Conservation (phyloP, 2,329 filamentous ascomycete genomes). For the Cordyceps javanica region DNA sequence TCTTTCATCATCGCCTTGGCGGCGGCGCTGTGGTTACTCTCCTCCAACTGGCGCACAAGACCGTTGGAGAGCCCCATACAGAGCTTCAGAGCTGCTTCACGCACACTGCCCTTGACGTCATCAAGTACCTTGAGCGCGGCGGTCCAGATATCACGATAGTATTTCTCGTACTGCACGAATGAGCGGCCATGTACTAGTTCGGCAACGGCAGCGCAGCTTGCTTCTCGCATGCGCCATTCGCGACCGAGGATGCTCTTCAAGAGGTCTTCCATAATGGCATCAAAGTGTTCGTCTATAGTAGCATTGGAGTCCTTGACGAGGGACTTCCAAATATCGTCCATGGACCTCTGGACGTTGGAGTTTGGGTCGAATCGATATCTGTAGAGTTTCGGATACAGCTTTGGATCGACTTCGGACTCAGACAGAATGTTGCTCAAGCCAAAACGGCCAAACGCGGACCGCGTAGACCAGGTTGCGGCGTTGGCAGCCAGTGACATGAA, state of each 20-base stretch:
- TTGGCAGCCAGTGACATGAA: slow-evolving; percentile 98
- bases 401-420: slow-evolving; percentile 81
- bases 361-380: slow-evolving; percentile 95
- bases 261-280: slow-evolving; percentile 82
- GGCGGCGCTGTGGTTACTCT: slow-evolving; percentile 63
- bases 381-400: slow-evolving; percentile 91
- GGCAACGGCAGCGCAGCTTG: slow-evolving; percentile 82
- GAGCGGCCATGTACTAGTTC: slow-evolving; percentile 80
- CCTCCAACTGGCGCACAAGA: slow-evolving; percentile 78
- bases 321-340: slow-evolving; percentile 97
- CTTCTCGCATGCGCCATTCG: slow-evolving; percentile 91
- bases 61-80: slow-evolving; percentile 81
- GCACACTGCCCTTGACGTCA: slow-evolving; percentile 89
- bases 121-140: slow-evolving; percentile 87
- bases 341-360: slow-evolving; percentile 82
- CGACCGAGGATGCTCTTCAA: slow-evolving; percentile 79
- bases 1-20: slow-evolving; percentile 76
- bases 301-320: slow-evolving; percentile 81
- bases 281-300: slow-evolving; percentile 75
- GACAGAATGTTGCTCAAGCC: slow-evolving; percentile 88
- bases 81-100: slow-evolving; percentile 71
- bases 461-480: slow-evolving; percentile 94
- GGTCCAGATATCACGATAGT: slow-evolving; percentile 79
- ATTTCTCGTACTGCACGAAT: slow-evolving; percentile 71
- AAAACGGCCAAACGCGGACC: slow-evolving; percentile 90